Conservation (phyloP, 768 basidiomycete species). For the Tubosaeta sp. region DNA sequence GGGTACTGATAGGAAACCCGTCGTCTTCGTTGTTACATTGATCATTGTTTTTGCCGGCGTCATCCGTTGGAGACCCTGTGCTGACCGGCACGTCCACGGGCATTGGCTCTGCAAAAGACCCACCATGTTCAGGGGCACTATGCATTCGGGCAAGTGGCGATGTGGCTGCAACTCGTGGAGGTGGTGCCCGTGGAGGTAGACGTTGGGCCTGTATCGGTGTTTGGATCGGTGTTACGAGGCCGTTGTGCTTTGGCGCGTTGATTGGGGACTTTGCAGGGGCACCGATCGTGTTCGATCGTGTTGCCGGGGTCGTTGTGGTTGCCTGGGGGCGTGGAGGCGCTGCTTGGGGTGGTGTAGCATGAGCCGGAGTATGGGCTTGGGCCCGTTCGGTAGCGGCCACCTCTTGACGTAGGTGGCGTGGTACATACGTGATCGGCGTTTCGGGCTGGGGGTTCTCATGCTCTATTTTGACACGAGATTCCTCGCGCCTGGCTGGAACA, state of each 20-base stretch:
- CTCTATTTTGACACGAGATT: conserved; percentile 19
- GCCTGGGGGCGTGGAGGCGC: neutral
- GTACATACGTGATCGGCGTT: conserved; percentile 32
- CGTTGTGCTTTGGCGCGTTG: conserved; percentile 6
- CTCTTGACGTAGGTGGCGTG: conserved; percentile 38
- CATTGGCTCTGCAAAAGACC: conserved; percentile 6
- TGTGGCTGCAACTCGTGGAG: conserved; percentile 1
- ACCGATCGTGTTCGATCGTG: neutral
- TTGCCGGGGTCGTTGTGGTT: neutral
- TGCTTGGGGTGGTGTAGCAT: neutral
- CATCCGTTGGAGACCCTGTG: conserved; percentile 1
- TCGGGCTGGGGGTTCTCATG: conserved; percentile 4
- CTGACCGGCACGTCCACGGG: neutral
- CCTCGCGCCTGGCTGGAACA: neutral
- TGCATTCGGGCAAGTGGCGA: conserved; percentile 12
- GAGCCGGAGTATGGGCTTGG: conserved; percentile 1
- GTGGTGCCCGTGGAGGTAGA: conserved; percentile 11
- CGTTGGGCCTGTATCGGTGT: conserved; percentile 32
- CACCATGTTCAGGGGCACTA: conserved; percentile 11
- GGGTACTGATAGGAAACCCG: conserved; percentile 51
- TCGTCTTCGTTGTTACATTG: conserved; percentile 32
- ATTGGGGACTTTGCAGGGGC: neutral
- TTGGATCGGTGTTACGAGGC: conserved; percentile 34
- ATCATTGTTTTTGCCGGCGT: conserved; percentile 2
- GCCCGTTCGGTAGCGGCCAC: conserved; percentile 10